phyloP scores from a whole-genome alignment of 139 green algal species.

The Raphidocelis subcapitata region DNA sequence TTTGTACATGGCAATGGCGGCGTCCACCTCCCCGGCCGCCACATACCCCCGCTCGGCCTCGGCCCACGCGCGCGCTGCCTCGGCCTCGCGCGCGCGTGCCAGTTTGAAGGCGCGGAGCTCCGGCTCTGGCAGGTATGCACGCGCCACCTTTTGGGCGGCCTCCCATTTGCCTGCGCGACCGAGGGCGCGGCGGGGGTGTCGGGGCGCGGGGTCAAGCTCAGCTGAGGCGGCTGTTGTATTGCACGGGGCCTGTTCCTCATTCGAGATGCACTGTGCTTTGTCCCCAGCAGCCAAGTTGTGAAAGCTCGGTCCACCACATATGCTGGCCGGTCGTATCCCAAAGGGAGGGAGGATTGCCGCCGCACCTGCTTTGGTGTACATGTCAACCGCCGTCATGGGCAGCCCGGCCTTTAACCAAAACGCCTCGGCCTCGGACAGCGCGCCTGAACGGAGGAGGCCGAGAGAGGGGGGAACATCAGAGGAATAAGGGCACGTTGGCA shows the following conservation, averaged over 20 bases:
- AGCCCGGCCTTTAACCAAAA: constrained; percentile 70
- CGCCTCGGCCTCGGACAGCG: constrained; percentile 70
- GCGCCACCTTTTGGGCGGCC: constrained; percentile 73
- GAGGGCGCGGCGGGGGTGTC: no score
- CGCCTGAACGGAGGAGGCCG: constrained; percentile 3
- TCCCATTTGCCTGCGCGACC: constrained; percentile 61
- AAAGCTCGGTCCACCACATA: no score
- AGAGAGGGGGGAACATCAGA: no score
- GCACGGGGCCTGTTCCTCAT: no score
- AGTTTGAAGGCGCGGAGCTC: constrained; percentile 60
- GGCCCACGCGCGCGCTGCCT: constrained; percentile 52
- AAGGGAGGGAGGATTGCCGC: background rate
- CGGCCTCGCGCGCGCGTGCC: constrained; percentile 54
- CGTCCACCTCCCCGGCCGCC: constrained; percentile 60
- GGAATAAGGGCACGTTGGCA: no score
- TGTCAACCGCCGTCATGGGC: constrained; percentile 66
- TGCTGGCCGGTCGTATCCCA: no score
- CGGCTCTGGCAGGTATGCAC: constrained; percentile 64
- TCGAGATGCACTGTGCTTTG: no score
- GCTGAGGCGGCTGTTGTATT: no score
- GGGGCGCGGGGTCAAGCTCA: no score
- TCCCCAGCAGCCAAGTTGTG: no score
- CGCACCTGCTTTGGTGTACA: constrained; percentile 60
- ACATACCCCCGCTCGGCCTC: constrained; percentile 81
- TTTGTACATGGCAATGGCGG: constrained; percentile 86